Conservation (phyloP, 1,284 basidiomycete genomes). For the Rhodotorula mucilaginosa region DNA sequence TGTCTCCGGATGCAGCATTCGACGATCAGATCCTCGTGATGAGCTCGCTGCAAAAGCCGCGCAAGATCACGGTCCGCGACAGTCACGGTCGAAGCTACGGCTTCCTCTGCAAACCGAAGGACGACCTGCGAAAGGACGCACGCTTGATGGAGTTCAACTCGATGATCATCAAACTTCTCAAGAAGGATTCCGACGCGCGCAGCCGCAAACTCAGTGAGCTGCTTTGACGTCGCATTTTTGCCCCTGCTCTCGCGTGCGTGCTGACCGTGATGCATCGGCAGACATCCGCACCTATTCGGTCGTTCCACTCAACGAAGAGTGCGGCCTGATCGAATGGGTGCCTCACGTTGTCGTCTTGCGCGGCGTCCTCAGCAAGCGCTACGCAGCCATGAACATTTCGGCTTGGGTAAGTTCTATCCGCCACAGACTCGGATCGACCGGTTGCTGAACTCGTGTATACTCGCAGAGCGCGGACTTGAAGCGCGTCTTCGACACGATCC, state of each 20-base stretch:
- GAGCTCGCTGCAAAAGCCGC: constrained; percentile 86
- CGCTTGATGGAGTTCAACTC: constrained; percentile 97
- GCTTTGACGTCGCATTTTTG: no score
- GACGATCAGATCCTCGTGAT: constrained; percentile 84
- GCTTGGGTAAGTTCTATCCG: constrained; percentile 39
- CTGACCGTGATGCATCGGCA: constrained; percentile 47
- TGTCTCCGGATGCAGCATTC: constrained; percentile 58
- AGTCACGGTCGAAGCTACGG: constrained; percentile 81
- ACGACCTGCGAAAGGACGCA: constrained; percentile 96
- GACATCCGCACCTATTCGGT: constrained; percentile 96
- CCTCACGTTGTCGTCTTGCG: constrained; percentile 86
- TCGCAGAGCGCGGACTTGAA: constrained; percentile 57
- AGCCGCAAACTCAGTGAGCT: constrained; percentile 79
- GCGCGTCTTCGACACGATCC: constrained; percentile 60
- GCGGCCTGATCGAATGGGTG: constrained; percentile 98
- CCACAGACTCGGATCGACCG: neutral
- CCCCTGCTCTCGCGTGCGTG: neutral
- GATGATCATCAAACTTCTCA: constrained; percentile 96
- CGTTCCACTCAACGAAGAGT: constrained; percentile 93
- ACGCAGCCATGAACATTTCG: constrained; percentile 61
- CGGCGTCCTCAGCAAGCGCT: constrained; percentile 71
- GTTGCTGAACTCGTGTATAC: neutral
- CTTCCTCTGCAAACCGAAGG: constrained; percentile 96
- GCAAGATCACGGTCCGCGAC: constrained; percentile 83
- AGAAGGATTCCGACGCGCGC: constrained; percentile 75